Percentiles rank a stretch among this genome's conserved stretches.
Conservation (phyloP, 2,329 filamentous ascomycete species). For the Penicillium sumatraense region DNA sequence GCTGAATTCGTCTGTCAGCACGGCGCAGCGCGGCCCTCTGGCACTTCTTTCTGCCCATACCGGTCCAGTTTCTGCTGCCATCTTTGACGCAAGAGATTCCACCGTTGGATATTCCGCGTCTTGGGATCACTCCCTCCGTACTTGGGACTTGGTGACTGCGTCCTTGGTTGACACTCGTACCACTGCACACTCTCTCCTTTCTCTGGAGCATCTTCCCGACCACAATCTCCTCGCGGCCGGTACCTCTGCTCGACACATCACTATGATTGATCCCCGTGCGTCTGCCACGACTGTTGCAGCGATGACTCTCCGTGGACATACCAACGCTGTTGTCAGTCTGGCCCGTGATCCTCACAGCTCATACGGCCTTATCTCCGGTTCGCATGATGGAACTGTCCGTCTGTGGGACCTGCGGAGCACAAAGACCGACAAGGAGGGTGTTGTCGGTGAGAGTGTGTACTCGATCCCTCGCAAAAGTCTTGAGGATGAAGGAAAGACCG, state of each 20-base stretch:
- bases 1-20: conserved; percentile 61
- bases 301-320: conserved; percentile 90
- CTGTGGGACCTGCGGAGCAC: conserved; percentile 86
- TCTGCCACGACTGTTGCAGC: conserved; percentile 76
- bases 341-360: conserved; percentile 68
- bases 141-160: conserved; percentile 85
- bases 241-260: conserved; percentile 84
- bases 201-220: conserved; percentile 72
- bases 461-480: conserved; percentile 76
- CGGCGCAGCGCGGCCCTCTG: conserved; percentile 77
- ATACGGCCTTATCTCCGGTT: conserved; percentile 85
- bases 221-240: conserved; percentile 71
- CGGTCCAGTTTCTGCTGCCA: conserved; percentile 74
- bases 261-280: conserved; percentile 86
- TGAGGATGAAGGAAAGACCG: conserved; percentile 65
- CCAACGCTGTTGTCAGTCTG: conserved; percentile 70
- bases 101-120: conserved; percentile 92
- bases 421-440: conserved; percentile 63
- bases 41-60: conserved; percentile 73
- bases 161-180: conserved; percentile 79
- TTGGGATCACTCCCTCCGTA: conserved; percentile 87
- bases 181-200: conserved; percentile 82
- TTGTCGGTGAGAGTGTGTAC: conserved; percentile 73
- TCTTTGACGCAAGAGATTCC: conserved; percentile 82
- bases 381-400: conserved; percentile 87